Base-by-base conservation (phyloP, 2,329 filamentous ascomycete species). In the Fusarium keratoplasticum region DNA sequence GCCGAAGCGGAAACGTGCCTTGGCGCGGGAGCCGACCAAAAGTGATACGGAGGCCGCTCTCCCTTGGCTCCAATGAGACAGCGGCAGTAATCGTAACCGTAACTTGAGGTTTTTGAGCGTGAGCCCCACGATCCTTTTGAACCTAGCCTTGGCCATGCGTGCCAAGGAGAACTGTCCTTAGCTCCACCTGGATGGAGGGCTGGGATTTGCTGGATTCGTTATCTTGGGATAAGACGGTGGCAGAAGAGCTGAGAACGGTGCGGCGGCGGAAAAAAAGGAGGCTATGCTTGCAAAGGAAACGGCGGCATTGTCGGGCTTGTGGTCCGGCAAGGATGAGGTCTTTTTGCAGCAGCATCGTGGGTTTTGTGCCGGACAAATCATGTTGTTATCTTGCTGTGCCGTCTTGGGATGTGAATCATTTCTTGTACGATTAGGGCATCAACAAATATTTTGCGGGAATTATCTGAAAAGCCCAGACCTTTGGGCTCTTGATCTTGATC, bases 1-100 rank as follows among this genome's bases (percentile, higher is more conserved):
- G 40, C 59, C 33, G 29, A 52, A 52, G 31, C 36, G 27, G 35
- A 59, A 57, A 52, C 36, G 44, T 22, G 27, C 52, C 58, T 64
- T 64, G 67, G 67, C 73, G 75, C 75, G 75, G 70, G 64, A 77
- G 35, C 61, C 75, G 75, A 74, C 60, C 42, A 27, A 63, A 25
- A 25, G 22, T 47, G 42, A 47, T 25, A 55, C 38, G 40, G 33
- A 57, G 33, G 57, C 36, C 68, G 65, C 67, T 20, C 36, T 6
- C 38, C 42, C 10, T 40, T 47, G 42, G 64, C 65, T 40, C 73
- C 73, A 76, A 76, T 75, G 55, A 72, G 62, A 76, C 40, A 52
- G 66, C 55, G 50, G 73, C 71, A 52, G 47, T 52, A 73, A 62
- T 27, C 18, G 42, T 29, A 31, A 44, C 57, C 36, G 13, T 59